phyloP scores from a whole-genome alignment of 306 rosid species.

The Abrus precatorius region DNA sequence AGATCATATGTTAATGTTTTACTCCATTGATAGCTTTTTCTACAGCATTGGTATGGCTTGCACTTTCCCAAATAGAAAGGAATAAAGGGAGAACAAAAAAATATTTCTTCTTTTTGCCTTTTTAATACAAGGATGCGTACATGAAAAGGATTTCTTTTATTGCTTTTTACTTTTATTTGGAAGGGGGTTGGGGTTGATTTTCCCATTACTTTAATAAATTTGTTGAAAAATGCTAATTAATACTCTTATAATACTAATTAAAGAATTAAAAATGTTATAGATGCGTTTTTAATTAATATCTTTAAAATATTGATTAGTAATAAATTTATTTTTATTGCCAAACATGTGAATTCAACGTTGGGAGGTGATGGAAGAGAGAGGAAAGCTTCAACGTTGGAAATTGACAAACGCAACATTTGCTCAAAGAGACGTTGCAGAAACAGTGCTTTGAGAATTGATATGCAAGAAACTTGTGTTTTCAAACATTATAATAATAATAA shows the following conservation, averaged over 20 bases:
- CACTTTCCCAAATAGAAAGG: not conserved
- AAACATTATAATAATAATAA: not conserved
- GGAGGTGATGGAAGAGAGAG: not conserved
- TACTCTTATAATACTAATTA: too few relatives aligned
- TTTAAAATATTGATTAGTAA: too few relatives aligned
- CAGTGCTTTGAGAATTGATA: constrained; percentile 4
- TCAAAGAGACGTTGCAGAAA: not conserved
- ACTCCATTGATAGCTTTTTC: not conserved
- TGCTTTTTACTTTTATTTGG: not conserved
- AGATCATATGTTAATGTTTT: not conserved
- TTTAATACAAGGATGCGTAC: not conserved
- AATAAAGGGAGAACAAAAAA: not conserved
- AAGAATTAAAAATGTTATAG: too few relatives aligned
- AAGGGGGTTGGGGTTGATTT: not conserved
- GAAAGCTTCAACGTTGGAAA: not conserved
- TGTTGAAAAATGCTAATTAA: too few relatives aligned
- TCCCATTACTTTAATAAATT: not conserved
- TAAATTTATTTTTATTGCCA: not conserved
- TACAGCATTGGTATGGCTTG: not conserved
- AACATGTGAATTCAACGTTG: not conserved
- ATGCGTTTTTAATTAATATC: too few relatives aligned
- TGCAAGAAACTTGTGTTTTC: constrained; percentile 3
- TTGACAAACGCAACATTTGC: not conserved
- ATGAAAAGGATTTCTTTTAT: not conserved
- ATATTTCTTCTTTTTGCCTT: not conserved